Conservation (phyloP, 1,139 yeast species). For the Candida labiduridarum region DNA sequence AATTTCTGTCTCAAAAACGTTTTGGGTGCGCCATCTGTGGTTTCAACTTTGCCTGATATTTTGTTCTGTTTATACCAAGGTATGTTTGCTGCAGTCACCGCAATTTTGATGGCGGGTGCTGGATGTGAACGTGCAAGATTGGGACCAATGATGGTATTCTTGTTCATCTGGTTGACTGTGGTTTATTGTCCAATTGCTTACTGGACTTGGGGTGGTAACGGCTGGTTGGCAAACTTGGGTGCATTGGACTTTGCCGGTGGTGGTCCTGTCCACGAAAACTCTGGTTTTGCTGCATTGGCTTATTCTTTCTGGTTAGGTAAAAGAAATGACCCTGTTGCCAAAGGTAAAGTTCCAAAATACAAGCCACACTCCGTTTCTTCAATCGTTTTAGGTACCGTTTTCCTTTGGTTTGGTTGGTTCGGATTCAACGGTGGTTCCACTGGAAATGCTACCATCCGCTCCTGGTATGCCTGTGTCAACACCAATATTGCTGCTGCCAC, state of each 20-base stretch:
- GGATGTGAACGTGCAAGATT: conserved; percentile 97
- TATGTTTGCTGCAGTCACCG: conserved; percentile 93
- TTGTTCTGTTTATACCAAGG: conserved; percentile 90
- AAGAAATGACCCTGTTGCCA: conserved; percentile 80
- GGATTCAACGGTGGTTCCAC: conserved; percentile 98
- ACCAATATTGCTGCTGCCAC: conserved; percentile 90
- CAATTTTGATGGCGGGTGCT: conserved; percentile 93
- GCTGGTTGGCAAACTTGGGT: conserved; percentile 85
- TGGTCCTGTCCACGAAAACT: conserved; percentile 94
- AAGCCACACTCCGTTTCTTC: conserved; percentile 90
- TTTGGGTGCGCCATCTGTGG: conserved; percentile 78
- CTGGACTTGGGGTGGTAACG: conserved; percentile 95
- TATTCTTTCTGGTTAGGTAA: conserved; percentile 90
- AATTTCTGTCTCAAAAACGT: conserved; percentile 81
- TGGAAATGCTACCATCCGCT: conserved; percentile 87
- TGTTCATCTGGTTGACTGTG: conserved; percentile 92
- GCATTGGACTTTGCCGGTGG: conserved; percentile 97
- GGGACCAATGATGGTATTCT: conserved; percentile 93
- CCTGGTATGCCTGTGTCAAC: conserved; percentile 91
- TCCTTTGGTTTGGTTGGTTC: conserved; percentile 98
- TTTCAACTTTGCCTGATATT: conserved; percentile 76
- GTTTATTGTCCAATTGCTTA: conserved; percentile 94
- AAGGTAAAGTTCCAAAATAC: conserved; percentile 75
- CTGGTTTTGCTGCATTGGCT: conserved; percentile 94
- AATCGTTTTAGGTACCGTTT: conserved; percentile 90